Conservation (phyloP, 345 rosid species). For the Ailanthus altissimus region DNA sequence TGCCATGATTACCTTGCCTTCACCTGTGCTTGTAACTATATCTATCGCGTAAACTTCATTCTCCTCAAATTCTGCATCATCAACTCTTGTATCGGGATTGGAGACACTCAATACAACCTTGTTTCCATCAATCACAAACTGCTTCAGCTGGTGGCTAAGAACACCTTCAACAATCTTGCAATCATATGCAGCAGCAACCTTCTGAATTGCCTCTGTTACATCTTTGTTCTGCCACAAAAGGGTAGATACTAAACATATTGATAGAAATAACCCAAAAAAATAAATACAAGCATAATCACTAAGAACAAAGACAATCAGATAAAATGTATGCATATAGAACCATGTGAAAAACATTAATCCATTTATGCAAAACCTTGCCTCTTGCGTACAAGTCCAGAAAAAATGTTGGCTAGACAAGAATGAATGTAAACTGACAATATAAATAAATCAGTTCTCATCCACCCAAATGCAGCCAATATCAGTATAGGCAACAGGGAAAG, state of each 20-base stretch:
- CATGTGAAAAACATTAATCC: background rate
- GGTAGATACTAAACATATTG: background rate
- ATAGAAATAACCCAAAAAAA: background rate
- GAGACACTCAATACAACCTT: slow-evolving; percentile 72
- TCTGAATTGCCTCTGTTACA: slow-evolving; percentile 96
- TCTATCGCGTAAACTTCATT: slow-evolving; percentile 92
- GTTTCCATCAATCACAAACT: slow-evolving; percentile 83
- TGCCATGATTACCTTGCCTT: slow-evolving; percentile 79
- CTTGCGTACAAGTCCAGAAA: background rate
- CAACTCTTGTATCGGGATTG: slow-evolving; percentile 85
- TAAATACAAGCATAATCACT: background rate
- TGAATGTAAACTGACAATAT: background rate
- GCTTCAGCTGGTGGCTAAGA: slow-evolving; percentile 93
- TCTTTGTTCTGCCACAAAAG: slow-evolving; percentile 74
- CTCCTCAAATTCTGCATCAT: slow-evolving; percentile 93
- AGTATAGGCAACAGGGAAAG: slow-evolving; percentile 35
- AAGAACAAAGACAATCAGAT: background rate
- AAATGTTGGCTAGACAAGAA: slow-evolving; percentile 1
- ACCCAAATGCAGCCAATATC: slow-evolving; percentile 5
- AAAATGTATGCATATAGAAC: background rate
- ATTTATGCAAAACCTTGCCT: background rate
- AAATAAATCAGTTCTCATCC: background rate
- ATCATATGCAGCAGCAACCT: slow-evolving; percentile 93
- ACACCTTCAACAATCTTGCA: slow-evolving; percentile 98
- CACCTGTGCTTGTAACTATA: slow-evolving; percentile 91